Base-by-base conservation (phyloP, 1,139 yeast species). In the Wickerhamomyces sp. region DNA sequence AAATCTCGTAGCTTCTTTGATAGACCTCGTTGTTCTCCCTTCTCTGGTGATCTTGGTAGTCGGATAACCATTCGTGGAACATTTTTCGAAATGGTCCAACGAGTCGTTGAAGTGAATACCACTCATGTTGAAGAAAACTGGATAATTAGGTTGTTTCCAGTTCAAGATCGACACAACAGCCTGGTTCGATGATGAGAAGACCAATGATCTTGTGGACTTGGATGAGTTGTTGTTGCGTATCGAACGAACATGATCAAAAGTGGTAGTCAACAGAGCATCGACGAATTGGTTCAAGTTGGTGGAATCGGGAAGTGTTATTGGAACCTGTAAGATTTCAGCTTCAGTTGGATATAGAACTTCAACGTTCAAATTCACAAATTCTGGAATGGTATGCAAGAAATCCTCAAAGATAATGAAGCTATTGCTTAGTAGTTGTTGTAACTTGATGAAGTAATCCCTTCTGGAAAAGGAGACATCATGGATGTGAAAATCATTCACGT, bases 61-160 rank as follows among this genome's bases (percentile, higher is more conserved):
- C 30, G 39, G 44, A 46, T 63, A 54, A 36, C 75, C 64, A 55
- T 65, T 55, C 17, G 69, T 61, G 3, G 68, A 57, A 26, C 58
- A 55, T 29, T 55, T 46, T 13, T 45, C 55, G 43, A 67, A 68
- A 32, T 18, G 25, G 9, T 37, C 41, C 11, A 45, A 42, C 30
- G 62, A 53, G 26, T 57, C 53, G 43, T 65, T 62, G 54, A 58
- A 74, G 23, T 66, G 65, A 24, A 80, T 65, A 11, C 87, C 86
- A 50, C 77, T 81, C 75, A 89, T 76, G 35, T 80, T 75, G 59
- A 85, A 83, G 47, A 91, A 81, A 1, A 91, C 97, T 0, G 98
- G 96, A 61, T 84, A 91, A 58, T 89, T 91, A 5, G 98, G 98
- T 61, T 91, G 98, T 59, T 91, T 91, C 98, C 98, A 91, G 59